These are phyloP conservation scores for Rosa chinensis DNA, from an alignment of 306 rosid genomes.

Conservation along the genomic window DNA sequence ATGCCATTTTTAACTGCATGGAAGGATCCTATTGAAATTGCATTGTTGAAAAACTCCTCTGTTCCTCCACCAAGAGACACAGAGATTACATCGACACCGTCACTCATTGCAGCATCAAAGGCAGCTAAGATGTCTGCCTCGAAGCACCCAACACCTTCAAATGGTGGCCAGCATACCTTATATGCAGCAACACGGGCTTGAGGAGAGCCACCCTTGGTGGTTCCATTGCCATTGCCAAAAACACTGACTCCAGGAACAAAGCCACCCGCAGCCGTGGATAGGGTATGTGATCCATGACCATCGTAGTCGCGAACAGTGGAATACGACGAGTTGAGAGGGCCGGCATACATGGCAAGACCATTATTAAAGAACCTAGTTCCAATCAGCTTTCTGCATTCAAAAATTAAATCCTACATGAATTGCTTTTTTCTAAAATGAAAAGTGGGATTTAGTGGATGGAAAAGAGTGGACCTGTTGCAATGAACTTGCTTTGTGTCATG, in stretches of 20 bases:
- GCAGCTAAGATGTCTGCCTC: conserved; percentile 14
- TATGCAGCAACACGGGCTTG: conserved; percentile 11
- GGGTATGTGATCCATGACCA: conserved; percentile 90
- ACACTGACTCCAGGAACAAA: conserved; percentile 43
- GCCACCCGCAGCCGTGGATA: conserved; percentile 83
- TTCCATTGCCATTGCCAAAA: conserved; percentile 64
- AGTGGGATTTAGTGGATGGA: background rate
- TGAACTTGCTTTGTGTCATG: conserved; percentile 28
- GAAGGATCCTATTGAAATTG: conserved; percentile 29
- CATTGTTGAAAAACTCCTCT: conserved; percentile 7
- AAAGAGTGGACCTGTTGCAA: conserved; percentile 55
- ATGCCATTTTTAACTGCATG: conserved; percentile 28
- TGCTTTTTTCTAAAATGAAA: background rate
- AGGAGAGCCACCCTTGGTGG: conserved; percentile 63
- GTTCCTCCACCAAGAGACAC: conserved; percentile 28
- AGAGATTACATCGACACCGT: conserved; percentile 33
- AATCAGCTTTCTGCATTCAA: conserved; percentile 60
- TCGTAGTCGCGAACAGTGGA: conserved; percentile 46
- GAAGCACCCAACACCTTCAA: background rate
- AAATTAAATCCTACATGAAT: background rate
- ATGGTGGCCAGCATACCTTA: conserved; percentile 21
- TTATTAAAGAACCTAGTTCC: conserved; percentile 72
- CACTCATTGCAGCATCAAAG: conserved; percentile 33
- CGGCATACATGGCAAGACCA: conserved; percentile 30
- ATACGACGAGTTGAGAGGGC: conserved; percentile 1